These are phyloP conservation scores for Malassezia psittaci DNA, from an alignment of 1,284 basidiomycete species.

Conservation along the genomic window DNA sequence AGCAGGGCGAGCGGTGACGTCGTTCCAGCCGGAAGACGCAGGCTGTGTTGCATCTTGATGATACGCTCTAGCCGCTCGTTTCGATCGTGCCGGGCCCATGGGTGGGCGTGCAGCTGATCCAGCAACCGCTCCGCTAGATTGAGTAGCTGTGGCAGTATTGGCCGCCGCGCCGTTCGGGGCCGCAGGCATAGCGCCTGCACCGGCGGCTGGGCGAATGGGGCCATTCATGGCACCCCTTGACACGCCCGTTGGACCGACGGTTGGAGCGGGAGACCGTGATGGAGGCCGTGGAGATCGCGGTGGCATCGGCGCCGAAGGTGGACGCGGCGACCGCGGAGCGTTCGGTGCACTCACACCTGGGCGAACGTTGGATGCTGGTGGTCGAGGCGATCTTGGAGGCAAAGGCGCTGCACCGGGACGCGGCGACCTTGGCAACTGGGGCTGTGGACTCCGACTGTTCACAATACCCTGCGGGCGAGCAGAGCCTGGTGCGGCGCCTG, in stretches of 20 bases:
- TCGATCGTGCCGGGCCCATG: conserved; percentile 30
- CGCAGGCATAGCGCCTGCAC: no score
- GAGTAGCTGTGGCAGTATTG: no score
- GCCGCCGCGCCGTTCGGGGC: no score
- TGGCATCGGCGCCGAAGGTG: not conserved
- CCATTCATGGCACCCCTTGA: no score
- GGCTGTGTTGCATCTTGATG: conserved; percentile 33
- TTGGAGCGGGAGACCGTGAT: conserved; percentile 7
- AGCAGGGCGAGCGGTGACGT: conserved; percentile 30
- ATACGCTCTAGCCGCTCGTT: conserved; percentile 45
- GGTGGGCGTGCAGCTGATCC: conserved; percentile 6
- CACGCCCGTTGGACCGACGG: not conserved
- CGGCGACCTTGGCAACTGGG: no score
- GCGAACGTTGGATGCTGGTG: no score
- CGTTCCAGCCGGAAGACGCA: conserved; percentile 33
- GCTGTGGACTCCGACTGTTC: no score
- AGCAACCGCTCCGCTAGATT: not conserved
- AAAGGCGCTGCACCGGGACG: no score
- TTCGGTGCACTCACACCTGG: no score
- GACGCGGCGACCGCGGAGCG: conserved; percentile 5
- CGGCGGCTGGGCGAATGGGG: no score
- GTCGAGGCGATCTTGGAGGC: no score
- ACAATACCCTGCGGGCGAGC: no score
- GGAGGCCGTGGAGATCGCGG: conserved; percentile 7
- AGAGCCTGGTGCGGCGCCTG: not conserved